Conservation (phyloP, 306 rosid genomes). For the Gleditsia sinensis region DNA sequence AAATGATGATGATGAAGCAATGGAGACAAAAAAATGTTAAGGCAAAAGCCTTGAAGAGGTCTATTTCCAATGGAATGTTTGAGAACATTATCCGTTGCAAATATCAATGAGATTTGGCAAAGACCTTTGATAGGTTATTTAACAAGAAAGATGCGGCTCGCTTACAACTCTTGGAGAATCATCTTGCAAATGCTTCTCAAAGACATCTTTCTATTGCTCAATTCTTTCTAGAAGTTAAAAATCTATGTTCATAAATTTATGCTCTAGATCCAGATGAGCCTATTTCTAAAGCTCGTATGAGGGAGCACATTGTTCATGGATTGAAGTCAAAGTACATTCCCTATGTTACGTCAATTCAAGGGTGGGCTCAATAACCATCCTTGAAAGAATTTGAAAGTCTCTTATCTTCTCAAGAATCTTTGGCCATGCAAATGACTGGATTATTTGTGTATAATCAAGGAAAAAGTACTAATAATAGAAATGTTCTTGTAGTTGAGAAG, state of each 20-base stretch:
- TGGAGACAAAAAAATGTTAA: no score
- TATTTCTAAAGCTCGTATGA: background rate
- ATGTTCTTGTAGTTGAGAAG: no score
- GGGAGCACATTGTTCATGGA: background rate
- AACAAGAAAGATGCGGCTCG: background rate
- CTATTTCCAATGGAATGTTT: no score
- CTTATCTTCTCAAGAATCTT: background rate
- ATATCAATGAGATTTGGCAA: background rate
- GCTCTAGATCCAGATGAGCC: background rate
- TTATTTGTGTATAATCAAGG: background rate
- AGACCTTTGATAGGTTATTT: background rate
- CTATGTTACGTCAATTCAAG: background rate
- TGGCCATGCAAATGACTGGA: background rate
- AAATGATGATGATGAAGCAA: no score
- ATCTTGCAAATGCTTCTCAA: background rate
- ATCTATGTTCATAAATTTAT: background rate
- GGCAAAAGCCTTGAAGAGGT: no score
- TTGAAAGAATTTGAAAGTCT: background rate
- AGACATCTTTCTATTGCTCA: background rate
- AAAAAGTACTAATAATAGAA: no score
- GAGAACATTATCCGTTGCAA: no score
- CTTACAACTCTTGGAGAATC: background rate
- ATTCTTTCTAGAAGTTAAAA: background rate
- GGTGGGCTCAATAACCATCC: background rate
- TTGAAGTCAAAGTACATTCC: background rate